These are phyloP conservation scores for Claviceps quebecensis DNA, from an alignment of 2,329 filamentous ascomycete species.

Conservation along the genomic window DNA sequence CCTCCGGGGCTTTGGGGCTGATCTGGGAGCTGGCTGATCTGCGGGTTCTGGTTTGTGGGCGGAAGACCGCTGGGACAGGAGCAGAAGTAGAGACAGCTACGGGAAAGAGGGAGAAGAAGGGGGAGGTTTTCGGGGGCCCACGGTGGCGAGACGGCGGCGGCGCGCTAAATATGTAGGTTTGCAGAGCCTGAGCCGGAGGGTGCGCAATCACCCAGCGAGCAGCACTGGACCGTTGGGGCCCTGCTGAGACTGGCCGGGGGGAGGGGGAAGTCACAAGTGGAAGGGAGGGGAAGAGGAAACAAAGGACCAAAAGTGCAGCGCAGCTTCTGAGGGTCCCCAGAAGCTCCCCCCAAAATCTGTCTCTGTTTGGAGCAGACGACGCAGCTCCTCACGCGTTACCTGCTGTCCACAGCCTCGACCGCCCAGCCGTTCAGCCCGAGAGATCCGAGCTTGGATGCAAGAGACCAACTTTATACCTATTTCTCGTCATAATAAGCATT, in stretches of 20 bases:
- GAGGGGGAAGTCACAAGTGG: not conserved
- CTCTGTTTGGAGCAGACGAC: no score
- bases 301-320: not conserved
- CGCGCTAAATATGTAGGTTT: slow-evolving; percentile 22
- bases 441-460: no score
- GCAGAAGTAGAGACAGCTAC: not conserved
- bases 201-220: slow-evolving; percentile 18
- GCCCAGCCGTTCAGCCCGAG: no score
- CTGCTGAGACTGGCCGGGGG: not conserved
- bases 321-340: no score
- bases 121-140: slow-evolving; percentile 13
- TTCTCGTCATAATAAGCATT: no score
- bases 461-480: no score
- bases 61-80: not conserved
- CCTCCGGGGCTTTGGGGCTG: not conserved
- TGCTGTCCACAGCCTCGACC: no score
- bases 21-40: not conserved
- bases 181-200: slow-evolving; percentile 9
- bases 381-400: no score
- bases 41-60: not conserved
- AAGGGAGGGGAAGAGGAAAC: not conserved
- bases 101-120: slow-evolving; percentile 9
- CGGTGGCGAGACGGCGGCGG: slow-evolving; percentile 17
- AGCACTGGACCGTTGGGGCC: not conserved
- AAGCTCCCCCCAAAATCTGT: not conserved